These are phyloP conservation scores for Penicillium sp. DNA, from an alignment of 2,329 filamentous ascomycete species.

Conservation along the genomic window DNA sequence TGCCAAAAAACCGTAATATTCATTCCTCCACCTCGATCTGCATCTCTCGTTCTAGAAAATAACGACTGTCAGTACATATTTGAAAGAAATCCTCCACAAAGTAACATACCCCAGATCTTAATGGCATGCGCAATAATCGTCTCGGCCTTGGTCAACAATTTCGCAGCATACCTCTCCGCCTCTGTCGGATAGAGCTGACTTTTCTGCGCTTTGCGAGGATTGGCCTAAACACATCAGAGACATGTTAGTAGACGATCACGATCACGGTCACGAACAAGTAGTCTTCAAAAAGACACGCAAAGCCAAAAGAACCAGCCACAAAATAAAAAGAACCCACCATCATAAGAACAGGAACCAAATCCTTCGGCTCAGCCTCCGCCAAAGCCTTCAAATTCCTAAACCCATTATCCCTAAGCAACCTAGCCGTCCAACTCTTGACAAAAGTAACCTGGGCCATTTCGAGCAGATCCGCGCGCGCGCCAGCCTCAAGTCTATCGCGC, in stretches of 20 bases:
- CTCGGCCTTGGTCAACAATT: constrained; percentile 64
- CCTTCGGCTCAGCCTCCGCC: constrained; percentile 66
- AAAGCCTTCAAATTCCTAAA: constrained; percentile 66
- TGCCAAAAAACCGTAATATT: not conserved
- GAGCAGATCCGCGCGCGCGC: constrained; percentile 67
- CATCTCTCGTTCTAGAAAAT: constrained; percentile 36
- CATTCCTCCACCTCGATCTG: constrained; percentile 38
- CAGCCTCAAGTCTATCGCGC: constrained; percentile 69
- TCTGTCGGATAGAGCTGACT: constrained; percentile 56
- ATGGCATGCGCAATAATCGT: constrained; percentile 68
- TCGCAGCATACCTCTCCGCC: constrained; percentile 61
- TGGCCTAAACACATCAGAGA: constrained; percentile 50
- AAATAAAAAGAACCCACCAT: constrained; percentile 50
- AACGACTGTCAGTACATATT: constrained; percentile 4
- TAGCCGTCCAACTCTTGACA: constrained; percentile 73
- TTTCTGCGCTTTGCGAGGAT: constrained; percentile 58
- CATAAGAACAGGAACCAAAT: constrained; percentile 69
- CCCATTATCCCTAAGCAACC: constrained; percentile 73
- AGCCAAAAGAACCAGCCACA: not conserved
- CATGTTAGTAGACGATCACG: not conserved
- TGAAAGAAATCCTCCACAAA: not conserved
- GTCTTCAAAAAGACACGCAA: constrained; percentile 1
- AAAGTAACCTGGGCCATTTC: constrained; percentile 70
- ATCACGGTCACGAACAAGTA: not conserved
- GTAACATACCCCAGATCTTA: constrained; percentile 58